Conservation (phyloP, 805 yeast species). For the Pichia heedii region DNA sequence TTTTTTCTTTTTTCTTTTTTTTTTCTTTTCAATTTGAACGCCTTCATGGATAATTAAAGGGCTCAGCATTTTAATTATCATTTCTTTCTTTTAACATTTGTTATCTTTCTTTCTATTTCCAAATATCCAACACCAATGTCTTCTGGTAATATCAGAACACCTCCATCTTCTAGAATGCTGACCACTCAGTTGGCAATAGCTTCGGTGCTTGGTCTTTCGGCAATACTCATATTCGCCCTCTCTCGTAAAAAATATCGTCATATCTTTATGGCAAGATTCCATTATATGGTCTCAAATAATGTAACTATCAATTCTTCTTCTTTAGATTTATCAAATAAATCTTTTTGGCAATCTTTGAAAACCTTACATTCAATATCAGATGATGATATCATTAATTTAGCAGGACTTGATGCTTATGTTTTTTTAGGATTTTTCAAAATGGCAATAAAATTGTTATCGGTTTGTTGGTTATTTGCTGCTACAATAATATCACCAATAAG, state of each 20-base stretch:
- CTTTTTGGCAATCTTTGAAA: background rate
- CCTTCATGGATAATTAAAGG: too few species aligned
- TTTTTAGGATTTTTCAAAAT: conserved; percentile 84
- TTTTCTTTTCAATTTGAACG: too few species aligned
- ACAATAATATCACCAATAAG: conserved; percentile 77
- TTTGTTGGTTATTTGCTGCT: conserved; percentile 62
- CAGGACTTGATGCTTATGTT: conserved; percentile 92
- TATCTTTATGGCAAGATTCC: conserved; percentile 72
- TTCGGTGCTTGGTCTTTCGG: conserved; percentile 52
- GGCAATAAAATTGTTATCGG: conserved; percentile 60
- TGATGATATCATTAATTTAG: conserved; percentile 70
- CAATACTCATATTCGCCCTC: conserved; percentile 61
- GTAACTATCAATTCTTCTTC: background rate
- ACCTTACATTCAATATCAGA: conserved; percentile 57
- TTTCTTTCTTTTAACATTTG: background rate
- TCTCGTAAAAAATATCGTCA: conserved; percentile 69
- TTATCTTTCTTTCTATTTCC: too few species aligned
- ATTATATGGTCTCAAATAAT: conserved; percentile 26
- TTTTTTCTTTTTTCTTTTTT: too few species aligned
- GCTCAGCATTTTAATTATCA: too few species aligned
- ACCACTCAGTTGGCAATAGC: conserved; percentile 74
- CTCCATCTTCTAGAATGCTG: conserved; percentile 44
- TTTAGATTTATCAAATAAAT: conserved; percentile 3
- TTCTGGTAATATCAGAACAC: conserved; percentile 21
- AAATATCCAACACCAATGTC: background rate